A percentile compares a stretch with the other conserved stretches of the same genome.
Conservation (phyloP, 2,329 filamentous ascomycete species). For the Cladorrhinum sp. region DNA sequence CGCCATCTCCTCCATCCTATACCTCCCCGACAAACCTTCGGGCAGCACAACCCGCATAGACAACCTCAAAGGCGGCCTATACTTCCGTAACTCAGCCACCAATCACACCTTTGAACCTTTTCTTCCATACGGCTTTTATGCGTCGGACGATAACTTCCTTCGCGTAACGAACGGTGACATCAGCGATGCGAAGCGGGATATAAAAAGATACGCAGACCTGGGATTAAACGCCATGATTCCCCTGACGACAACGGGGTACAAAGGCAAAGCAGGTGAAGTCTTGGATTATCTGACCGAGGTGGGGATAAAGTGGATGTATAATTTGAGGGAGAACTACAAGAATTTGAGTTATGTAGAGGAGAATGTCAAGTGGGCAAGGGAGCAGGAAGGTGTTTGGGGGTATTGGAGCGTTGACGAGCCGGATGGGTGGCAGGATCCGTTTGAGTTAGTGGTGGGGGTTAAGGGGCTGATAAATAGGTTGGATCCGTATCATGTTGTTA, state of each 20-base stretch:
- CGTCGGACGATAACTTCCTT: conserved; percentile 43
- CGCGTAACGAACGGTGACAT: conserved; percentile 36
- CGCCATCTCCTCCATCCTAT: conserved; percentile 37
- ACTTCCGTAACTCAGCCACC: conserved; percentile 38
- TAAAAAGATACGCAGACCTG: conserved; percentile 31
- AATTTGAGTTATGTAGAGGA: conserved; percentile 40
- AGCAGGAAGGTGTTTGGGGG: conserved; percentile 40
- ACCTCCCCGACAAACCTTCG: conserved; percentile 41
- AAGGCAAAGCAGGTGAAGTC: conserved; percentile 35
- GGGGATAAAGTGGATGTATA: conserved; percentile 43
- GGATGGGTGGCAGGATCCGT: conserved; percentile 54
- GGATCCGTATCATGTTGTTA: conserved; percentile 61
- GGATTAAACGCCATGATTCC: conserved; percentile 47
- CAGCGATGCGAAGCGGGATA: conserved; percentile 26
- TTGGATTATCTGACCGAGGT: conserved; percentile 38
- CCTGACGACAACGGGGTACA: conserved; percentile 35
- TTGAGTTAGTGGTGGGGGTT: conserved; percentile 43
- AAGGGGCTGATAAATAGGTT: conserved; percentile 45
- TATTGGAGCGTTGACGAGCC: conserved; percentile 51
- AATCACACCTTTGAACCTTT: conserved; percentile 38
- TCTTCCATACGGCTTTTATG: conserved; percentile 45
- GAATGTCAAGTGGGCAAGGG: conserved; percentile 40
- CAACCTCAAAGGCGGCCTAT: conserved; percentile 37
- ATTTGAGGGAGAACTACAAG: conserved; percentile 43
- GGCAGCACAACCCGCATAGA: conserved; percentile 47